Conservation (phyloP, 345 rosid genomes). For the Gossypioides kirkii region DNA sequence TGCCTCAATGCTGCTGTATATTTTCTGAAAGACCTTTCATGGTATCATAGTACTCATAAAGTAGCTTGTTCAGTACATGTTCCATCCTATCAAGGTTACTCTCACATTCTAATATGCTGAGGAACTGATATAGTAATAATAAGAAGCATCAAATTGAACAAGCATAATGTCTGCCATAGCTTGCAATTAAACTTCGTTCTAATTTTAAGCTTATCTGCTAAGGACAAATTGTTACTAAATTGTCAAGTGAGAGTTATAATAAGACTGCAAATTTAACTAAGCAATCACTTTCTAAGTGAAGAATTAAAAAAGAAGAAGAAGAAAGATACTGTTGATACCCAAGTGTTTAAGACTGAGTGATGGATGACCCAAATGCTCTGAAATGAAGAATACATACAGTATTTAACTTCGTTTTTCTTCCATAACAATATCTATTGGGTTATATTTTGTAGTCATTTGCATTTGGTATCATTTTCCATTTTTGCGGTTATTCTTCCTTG, state of each 20-base stretch:
- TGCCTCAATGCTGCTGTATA: neutral
- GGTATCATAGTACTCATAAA: neutral
- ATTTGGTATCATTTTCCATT: neutral
- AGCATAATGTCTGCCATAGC: neutral
- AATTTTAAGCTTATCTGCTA: neutral
- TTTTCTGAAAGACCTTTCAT: neutral
- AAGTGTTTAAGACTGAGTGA: neutral
- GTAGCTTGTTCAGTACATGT: neutral
- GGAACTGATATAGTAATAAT: neutral
- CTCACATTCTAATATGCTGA: neutral
- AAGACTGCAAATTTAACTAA: neutral
- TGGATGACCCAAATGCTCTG: neutral
- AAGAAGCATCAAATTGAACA: neutral
- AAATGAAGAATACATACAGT: neutral
- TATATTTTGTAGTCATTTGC: constrained; percentile 10
- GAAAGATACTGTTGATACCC: too few relatives aligned
- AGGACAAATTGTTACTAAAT: neutral
- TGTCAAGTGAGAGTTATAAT: neutral
- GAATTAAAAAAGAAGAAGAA: neutral
- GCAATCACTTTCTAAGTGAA: neutral
- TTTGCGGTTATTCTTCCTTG: neutral
- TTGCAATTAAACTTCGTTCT: neutral
- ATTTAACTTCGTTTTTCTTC: neutral
- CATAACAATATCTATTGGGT: neutral
- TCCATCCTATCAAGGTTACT: neutral